These are phyloP conservation scores for Cyclocybe aegerita DNA, from an alignment of 768 basidiomycete genomes.

Conservation along the genomic window DNA sequence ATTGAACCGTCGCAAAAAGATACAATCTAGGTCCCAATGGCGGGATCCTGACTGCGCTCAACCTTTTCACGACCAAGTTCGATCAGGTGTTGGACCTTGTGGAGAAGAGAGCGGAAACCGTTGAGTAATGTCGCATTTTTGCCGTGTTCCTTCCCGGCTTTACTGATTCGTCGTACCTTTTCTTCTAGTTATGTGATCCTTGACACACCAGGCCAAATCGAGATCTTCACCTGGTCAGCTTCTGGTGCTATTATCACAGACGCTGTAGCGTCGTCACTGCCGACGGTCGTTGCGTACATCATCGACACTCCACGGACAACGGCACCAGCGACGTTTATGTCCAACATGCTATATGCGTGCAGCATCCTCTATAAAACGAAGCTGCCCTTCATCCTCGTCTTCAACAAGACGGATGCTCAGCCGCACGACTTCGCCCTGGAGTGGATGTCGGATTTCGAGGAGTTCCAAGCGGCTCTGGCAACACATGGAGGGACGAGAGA, in stretches of 20 bases:
- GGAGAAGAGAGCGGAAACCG: conserved; percentile 84
- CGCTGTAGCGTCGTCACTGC: conserved; percentile 89
- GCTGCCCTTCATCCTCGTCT: conserved; percentile 94
- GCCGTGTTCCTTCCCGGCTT: not conserved
- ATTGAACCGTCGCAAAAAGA: conserved; percentile 38
- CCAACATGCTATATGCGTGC: conserved; percentile 99
- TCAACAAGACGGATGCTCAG: conserved; percentile 97
- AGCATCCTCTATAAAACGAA: conserved; percentile 99
- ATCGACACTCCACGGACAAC: conserved; percentile 96
- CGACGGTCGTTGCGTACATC: conserved; percentile 94
- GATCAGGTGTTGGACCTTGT: conserved; percentile 92
- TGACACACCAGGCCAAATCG: conserved; percentile 98
- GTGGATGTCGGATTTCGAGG: conserved; percentile 99
- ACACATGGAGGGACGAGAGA: conserved; percentile 66
- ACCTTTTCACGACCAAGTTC: conserved; percentile 98
- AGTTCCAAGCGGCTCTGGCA: conserved; percentile 86
- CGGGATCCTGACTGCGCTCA: conserved; percentile 94
- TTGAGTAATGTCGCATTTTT: conserved; percentile 62
- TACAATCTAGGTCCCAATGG: conserved; percentile 99
- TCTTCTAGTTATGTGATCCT: conserved; percentile 83
- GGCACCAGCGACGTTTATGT: conserved; percentile 98
- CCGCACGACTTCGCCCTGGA: conserved; percentile 89
- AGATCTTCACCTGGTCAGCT: conserved; percentile 99
- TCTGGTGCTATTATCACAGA: conserved; percentile 99
- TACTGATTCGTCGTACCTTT: conserved; percentile 5